These are phyloP conservation scores for Russula dissimulans DNA, from an alignment of 768 basidiomycete species.

Conservation along the genomic window DNA sequence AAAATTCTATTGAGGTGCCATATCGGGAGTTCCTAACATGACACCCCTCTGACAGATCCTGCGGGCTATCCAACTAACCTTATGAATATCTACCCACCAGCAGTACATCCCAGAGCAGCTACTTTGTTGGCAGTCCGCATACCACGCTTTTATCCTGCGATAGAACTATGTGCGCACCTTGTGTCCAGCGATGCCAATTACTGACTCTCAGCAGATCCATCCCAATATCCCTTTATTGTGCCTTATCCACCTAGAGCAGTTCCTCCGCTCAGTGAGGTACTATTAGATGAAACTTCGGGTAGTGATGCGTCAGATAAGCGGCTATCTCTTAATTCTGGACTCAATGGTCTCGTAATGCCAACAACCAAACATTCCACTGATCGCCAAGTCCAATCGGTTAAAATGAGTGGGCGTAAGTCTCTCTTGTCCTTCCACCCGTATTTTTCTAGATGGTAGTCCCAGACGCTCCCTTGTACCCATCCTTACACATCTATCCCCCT, in stretches of 20 bases:
- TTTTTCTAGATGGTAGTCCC: not conserved
- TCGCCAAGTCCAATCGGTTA: not conserved
- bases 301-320: not conserved
- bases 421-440: not conserved
- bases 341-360: not conserved
- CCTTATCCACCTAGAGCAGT: not conserved
- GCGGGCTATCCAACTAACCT: conserved; percentile 7
- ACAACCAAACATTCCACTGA: not conserved
- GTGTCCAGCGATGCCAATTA: not conserved
- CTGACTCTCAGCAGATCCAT: not conserved
- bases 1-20: not conserved
- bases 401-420: not conserved
- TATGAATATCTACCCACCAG: conserved; percentile 3
- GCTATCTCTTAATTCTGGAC: not conserved
- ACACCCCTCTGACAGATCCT: not conserved
- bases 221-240: not conserved
- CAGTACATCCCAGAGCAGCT: not conserved
- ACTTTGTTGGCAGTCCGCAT: not conserved
- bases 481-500: conserved; percentile 5
- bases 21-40: not conserved
- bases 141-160: not conserved
- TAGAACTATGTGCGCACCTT: conserved; percentile 5
- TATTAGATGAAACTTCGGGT: not conserved
- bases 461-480: not conserved
- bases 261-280: not conserved